Evolutionary conservation across 305 asterid genomes (phyloP).

Genomic region (Solanum hybrid): DNA sequence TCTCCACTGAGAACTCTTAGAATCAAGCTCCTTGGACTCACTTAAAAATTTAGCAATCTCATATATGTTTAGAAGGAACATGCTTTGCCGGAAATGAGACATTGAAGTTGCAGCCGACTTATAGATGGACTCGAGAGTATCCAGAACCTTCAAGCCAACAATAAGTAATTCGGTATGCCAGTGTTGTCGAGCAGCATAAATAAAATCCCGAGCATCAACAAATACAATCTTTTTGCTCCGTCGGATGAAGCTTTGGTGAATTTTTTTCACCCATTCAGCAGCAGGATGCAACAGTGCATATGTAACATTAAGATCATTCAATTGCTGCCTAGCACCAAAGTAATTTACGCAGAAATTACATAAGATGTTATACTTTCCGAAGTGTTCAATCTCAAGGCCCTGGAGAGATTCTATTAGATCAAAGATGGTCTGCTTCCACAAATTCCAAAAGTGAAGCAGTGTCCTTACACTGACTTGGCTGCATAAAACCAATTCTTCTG

Average conservation of each 20-base stretch:
- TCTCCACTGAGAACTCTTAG: constrained; percentile 9
- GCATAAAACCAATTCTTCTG: constrained; percentile 16
- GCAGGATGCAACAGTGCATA: constrained; percentile 36
- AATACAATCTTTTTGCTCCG: constrained; percentile 8
- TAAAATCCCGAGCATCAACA: constrained; percentile 30
- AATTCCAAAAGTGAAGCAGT: constrained; percentile 40
- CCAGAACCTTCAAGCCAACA: constrained; percentile 39
- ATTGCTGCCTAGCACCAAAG: constrained; percentile 41
- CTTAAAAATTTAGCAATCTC: constrained; percentile 23
- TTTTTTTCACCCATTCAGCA: constrained; percentile 40
- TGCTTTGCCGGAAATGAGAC: constrained; percentile 23
- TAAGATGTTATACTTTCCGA: constrained; percentile 3
- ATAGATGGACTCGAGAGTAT: constrained; percentile 28
- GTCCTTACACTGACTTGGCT: constrained; percentile 30
- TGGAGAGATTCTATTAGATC: constrained; percentile 30
- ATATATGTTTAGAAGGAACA: constrained; percentile 29
- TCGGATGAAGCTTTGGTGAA: constrained; percentile 14
- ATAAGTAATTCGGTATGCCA: constrained; percentile 34
- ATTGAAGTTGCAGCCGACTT: neutral
- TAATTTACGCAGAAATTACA: constrained; percentile 28
- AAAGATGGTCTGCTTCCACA: constrained; percentile 22
- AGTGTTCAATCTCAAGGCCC: constrained; percentile 20
- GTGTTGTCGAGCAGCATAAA: constrained; percentile 30
- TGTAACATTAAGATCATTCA: constrained; percentile 5
- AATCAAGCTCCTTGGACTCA: constrained; percentile 4